Conservation (phyloP, 192 early-diverging fungal species). For the Linnemannia schmuckeri region DNA sequence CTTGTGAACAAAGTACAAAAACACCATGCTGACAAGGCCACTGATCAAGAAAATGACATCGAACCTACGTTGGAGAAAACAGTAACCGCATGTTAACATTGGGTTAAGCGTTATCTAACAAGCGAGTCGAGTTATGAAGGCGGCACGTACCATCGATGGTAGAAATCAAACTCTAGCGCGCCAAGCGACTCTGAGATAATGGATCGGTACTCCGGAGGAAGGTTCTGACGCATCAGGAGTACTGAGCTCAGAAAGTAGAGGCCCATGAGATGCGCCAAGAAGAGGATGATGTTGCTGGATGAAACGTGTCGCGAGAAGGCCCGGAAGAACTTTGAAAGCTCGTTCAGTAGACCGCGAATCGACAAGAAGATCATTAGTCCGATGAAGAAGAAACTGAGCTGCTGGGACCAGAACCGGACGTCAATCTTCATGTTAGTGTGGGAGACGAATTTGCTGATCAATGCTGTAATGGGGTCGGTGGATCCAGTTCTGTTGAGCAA, state of each 20-base stretch:
- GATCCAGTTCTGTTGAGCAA: slow-evolving; percentile 80
- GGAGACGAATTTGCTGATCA: slow-evolving; percentile 78
- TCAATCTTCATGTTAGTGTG: slow-evolving; percentile 78
- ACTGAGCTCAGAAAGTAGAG: slow-evolving; percentile 94
- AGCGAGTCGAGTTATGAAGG: background rate
- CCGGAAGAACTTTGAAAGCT: slow-evolving; percentile 75
- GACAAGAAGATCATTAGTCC: slow-evolving; percentile 91
- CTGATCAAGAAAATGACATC: slow-evolving; percentile 92
- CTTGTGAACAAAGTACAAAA: slow-evolving; percentile 80
- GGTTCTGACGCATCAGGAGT: slow-evolving; percentile 90
- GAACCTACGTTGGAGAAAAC: slow-evolving; percentile 62
- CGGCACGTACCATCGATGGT: slow-evolving; percentile 75
- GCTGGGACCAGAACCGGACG: slow-evolving; percentile 88
- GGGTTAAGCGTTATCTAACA: background rate
- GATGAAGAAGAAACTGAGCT: slow-evolving; percentile 92
- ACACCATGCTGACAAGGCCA: slow-evolving; percentile 76
- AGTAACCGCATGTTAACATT: background rate
- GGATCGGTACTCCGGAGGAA: slow-evolving; percentile 86
- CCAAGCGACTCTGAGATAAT: slow-evolving; percentile 86
- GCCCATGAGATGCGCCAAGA: slow-evolving; percentile 91
- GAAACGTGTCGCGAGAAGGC: slow-evolving; percentile 78
- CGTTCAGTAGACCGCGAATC: slow-evolving; percentile 89
- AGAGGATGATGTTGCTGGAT: slow-evolving; percentile 80
- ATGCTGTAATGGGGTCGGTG: slow-evolving; percentile 86
- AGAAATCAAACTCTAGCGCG: slow-evolving; percentile 90